Conservation (phyloP, 139 green algal genomes). For the Marvania coccoides region DNA sequence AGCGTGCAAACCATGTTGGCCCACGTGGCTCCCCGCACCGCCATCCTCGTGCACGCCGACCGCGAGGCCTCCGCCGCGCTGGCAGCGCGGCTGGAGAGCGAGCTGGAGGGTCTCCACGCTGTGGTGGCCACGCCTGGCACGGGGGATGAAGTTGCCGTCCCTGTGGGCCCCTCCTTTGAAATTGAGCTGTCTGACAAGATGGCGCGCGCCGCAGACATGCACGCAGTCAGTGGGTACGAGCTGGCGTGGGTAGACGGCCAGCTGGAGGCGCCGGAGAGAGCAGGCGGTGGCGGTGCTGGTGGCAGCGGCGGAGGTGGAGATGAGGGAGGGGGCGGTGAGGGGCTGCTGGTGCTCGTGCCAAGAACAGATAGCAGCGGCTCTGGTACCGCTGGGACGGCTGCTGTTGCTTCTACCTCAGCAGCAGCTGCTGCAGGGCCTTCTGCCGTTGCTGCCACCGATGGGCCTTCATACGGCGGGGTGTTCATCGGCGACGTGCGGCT, state of each 20-base stretch:
- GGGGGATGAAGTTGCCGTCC: slow-evolving; percentile 27
- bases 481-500: slow-evolving; percentile 57
- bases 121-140: slow-evolving; percentile 18
- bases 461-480: slow-evolving; percentile 31
- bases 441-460: neutral
- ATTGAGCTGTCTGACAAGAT: slow-evolving; percentile 41
- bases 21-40: slow-evolving; percentile 47
- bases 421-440: slow-evolving; percentile 24
- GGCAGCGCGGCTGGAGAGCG: slow-evolving; percentile 13
- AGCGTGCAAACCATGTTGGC: slow-evolving; percentile 51
- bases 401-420: too few relatives aligned
- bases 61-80: slow-evolving; percentile 25
- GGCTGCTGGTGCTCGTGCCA: too few relatives aligned
- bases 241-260: slow-evolving; percentile 48
- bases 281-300: too few relatives aligned
- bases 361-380: too few relatives aligned
- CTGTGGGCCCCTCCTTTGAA: slow-evolving; percentile 6
- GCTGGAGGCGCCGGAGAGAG: slow-evolving; percentile 28
- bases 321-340: too few relatives aligned
- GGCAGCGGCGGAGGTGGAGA: too few relatives aligned
- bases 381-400: too few relatives aligned
- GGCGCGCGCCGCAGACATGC: slow-evolving; percentile 12
- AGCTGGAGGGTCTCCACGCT: slow-evolving; percentile 30
- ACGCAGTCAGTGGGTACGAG: slow-evolving; percentile 33
- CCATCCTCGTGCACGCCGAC: slow-evolving; percentile 45